A percentile compares a stretch with the other conserved stretches of the same genome.
Conservation (phyloP, 2,329 filamentous ascomycete species). For the Chaetomium olivaceum region DNA sequence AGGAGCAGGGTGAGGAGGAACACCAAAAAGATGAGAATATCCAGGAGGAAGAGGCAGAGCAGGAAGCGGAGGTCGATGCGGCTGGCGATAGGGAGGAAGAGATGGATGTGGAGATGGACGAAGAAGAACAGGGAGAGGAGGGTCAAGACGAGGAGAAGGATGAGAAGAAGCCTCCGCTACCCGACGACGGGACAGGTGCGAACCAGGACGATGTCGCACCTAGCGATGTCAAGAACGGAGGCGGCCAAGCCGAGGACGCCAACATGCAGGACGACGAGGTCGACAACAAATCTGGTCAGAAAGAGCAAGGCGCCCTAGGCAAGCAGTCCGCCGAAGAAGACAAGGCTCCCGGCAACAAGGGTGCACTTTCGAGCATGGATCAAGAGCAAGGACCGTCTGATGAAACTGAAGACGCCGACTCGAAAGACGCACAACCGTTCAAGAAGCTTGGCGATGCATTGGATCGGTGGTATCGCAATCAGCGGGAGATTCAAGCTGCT, state of each 20-base stretch:
- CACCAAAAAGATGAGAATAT: slow-evolving; percentile 52
- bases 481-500: slow-evolving; percentile 73
- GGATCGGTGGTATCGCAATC: slow-evolving; percentile 88
- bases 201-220: slow-evolving; percentile 63
- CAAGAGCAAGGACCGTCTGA: slow-evolving; percentile 50
- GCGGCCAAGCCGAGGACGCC: slow-evolving; percentile 64
- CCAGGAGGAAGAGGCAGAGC: slow-evolving; percentile 49
- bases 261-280: slow-evolving; percentile 43
- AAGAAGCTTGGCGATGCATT: slow-evolving; percentile 92
- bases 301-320: slow-evolving; percentile 63
- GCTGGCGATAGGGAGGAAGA: slow-evolving; percentile 44
- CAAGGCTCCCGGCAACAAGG: slow-evolving; percentile 64
- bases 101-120: slow-evolving; percentile 41
- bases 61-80: slow-evolving; percentile 47
- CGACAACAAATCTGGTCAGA: slow-evolving; percentile 63
- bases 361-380: slow-evolving; percentile 51
- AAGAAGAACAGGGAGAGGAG: slow-evolving; percentile 42
- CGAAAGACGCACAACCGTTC: slow-evolving; percentile 67
- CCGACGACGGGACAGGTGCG: slow-evolving; percentile 52
- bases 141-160: slow-evolving; percentile 53
- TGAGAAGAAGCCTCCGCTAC: slow-evolving; percentile 43
- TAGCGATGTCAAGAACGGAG: slow-evolving; percentile 64
- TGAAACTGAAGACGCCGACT: slow-evolving; percentile 45
- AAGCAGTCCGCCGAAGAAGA: slow-evolving; percentile 65
- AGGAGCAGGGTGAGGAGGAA: slow-evolving; percentile 51